Evolutionary conservation across 176 grass and related monocot genomes (phyloP), one percentile per base, ranked within the genome.

Genomic region (Bolboschoenus planiculmis): DNA sequence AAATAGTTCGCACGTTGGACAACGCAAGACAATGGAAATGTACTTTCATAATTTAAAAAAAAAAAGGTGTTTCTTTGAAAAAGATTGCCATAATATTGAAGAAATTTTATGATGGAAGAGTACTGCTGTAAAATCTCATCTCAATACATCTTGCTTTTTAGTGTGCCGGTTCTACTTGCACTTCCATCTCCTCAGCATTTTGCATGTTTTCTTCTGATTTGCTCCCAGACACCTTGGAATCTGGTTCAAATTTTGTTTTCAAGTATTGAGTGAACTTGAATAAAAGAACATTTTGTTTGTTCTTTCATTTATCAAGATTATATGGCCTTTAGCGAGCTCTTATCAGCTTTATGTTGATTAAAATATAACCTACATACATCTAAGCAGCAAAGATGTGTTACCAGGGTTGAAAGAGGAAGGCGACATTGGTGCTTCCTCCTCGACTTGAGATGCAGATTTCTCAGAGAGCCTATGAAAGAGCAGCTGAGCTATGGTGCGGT

Each of bases 401-500:
- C 79, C 79, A 64, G 58, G 59, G 37, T 82, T 60, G 23, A 64
- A 82, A 60, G 79, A 65, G 15, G 42, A 27, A 46, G 79, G 79
- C 10, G 79, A 82, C 36, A 82, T 62, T 24, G 39, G 79, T 39
- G 57, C 57, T 86, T 70, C 60, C 51, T 86, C 61, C 47, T 81
- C 72, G 61, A 80, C 34, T 10, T 42, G 21, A 15, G 16, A 68
- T 20, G 61, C 24, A 31, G 78, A 81, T 43, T 80, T 80, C 43
- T 86, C 79, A 70, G 84, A 72, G 54, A 70, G 60, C n/a, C 37
- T 81, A 30, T 81, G 79, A 66, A 87, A 87, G 18, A 87, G 79
- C 66, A 87, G 81, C 23, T 83, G 85, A 15, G 85, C 80, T 11
- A 87, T 80, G n/a, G 50, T 87, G 7, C 85, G 63, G 85, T 87